Percentiles rank a stretch among this genome's conserved stretches.
Evolutionary conservation across 495 filamentous ascomycete genomes (phyloP).

Genomic region (Oleoguttula mirabilis): DNA sequence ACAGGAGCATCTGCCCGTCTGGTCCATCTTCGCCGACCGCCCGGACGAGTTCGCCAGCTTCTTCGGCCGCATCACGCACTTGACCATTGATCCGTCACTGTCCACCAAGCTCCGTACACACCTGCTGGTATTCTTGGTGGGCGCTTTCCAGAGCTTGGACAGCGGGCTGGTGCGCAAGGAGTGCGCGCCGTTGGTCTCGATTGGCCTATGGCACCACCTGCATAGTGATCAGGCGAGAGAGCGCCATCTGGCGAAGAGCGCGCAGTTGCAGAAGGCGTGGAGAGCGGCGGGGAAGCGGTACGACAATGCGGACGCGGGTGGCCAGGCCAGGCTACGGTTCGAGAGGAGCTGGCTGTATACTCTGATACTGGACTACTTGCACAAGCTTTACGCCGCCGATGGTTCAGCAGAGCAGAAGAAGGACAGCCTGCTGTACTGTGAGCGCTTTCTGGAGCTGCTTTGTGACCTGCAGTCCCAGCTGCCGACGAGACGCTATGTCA

Average conservation of each 20-base stretch:
- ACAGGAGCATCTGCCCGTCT: constrained; percentile 74
- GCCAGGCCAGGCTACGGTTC: constrained; percentile 70
- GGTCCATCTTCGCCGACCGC: constrained; percentile 69
- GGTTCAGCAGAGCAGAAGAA: constrained; percentile 23
- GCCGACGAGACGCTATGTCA: constrained; percentile 87
- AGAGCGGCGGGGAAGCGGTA: constrained; percentile 74
- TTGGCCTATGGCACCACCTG: constrained; percentile 90
- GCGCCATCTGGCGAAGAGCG: constrained; percentile 51
- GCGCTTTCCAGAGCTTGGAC: constrained; percentile 88
- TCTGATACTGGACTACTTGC: constrained; percentile 71
- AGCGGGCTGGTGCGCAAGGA: constrained; percentile 83
- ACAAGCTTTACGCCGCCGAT: constrained; percentile 50
- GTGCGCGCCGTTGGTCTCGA: constrained; percentile 87
- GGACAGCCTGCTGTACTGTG: constrained; percentile 73
- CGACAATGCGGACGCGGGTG: constrained; percentile 70
- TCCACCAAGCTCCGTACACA: constrained; percentile 59
- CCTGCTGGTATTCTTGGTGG: constrained; percentile 74
- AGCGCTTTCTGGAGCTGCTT: constrained; percentile 82
- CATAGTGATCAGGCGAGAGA: constrained; percentile 59
- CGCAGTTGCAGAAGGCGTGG: constrained; percentile 77
- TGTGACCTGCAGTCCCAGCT: constrained; percentile 87
- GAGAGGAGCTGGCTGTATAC: constrained; percentile 91
- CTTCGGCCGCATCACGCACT: constrained; percentile 79
- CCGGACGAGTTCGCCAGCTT: constrained; percentile 77
- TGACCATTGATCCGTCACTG: constrained; percentile 72